These are phyloP conservation scores for Triticum turgidum DNA, from an alignment of 176 grass and related monocot species.

Conservation along the genomic window DNA sequence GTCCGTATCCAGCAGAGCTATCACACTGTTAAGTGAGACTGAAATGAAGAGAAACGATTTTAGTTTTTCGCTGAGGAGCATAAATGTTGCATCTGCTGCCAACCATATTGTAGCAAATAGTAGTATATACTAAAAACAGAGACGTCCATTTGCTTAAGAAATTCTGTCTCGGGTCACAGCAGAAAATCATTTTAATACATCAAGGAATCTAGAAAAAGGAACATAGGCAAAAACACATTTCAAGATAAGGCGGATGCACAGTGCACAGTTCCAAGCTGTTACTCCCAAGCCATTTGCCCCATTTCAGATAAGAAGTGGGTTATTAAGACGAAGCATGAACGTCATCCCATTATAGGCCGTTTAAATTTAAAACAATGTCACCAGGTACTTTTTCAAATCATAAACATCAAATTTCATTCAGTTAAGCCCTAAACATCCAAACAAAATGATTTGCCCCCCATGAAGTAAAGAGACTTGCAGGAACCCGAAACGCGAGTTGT, in stretches of 20 bases:
- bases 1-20: constrained; percentile 92
- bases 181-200: constrained; percentile 19
- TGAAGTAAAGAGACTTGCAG: constrained; percentile 1
- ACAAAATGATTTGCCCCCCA: neutral
- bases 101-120: constrained; percentile 15
- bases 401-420: neutral
- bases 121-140: constrained; percentile 14
- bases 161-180: neutral
- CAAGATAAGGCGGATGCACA: constrained; percentile 11
- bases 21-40: constrained; percentile 97
- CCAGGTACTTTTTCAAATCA: constrained; percentile 10
- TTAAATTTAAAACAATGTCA: neutral
- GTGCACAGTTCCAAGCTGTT: neutral
- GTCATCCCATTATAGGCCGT: neutral
- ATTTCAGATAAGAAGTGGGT: neutral
- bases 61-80: constrained; percentile 12
- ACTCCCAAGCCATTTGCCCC: constrained; percentile 13
- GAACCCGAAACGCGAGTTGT: neutral
- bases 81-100: constrained; percentile 11
- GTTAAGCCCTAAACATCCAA: neutral
- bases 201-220: neutral
- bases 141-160: constrained; percentile 6
- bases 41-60: constrained; percentile 29
- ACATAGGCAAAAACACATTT: neutral
- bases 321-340: neutral